These are phyloP conservation scores for Beauveria bassiana DNA, from an alignment of 2,329 filamentous ascomycete genomes.

Conservation along the genomic window DNA sequence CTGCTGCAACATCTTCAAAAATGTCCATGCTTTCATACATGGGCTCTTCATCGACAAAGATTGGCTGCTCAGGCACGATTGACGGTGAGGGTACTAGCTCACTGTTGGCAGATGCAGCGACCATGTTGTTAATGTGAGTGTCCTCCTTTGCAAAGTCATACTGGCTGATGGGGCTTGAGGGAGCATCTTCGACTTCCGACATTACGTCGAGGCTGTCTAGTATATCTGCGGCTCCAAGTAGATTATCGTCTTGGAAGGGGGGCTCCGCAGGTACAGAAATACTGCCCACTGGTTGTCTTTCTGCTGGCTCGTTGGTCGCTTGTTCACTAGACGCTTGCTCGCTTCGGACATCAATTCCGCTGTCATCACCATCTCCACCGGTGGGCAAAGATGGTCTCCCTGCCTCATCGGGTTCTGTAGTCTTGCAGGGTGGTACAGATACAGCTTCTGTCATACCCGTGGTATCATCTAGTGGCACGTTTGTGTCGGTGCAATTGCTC, in stretches of 20 bases:
- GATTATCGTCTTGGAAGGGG: not conserved
- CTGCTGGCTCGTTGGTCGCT: not conserved
- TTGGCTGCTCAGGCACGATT: not conserved
- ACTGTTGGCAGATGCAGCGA: not conserved
- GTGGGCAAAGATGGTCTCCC: not conserved
- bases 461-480: not conserved
- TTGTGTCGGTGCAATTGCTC: not conserved
- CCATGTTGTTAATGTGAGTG: not conserved
- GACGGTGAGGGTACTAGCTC: not conserved
- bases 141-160: not conserved
- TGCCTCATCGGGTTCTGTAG: not conserved
- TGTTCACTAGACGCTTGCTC: constrained; percentile 1
- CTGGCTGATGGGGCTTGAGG: not conserved
- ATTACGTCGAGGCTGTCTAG: constrained; percentile 3
- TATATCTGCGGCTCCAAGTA: not conserved
- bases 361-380: not conserved
- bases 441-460: not conserved
- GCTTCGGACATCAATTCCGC: constrained; percentile 6
- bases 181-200: not conserved
- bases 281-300: not conserved
- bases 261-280: not conserved
- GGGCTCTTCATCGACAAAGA: not conserved
- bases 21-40: not conserved
- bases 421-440: not conserved
- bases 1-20: not conserved